Evolutionary conservation across 768 basidiomycete species (phyloP).

Genomic region (Hortiboletus campestris): DNA sequence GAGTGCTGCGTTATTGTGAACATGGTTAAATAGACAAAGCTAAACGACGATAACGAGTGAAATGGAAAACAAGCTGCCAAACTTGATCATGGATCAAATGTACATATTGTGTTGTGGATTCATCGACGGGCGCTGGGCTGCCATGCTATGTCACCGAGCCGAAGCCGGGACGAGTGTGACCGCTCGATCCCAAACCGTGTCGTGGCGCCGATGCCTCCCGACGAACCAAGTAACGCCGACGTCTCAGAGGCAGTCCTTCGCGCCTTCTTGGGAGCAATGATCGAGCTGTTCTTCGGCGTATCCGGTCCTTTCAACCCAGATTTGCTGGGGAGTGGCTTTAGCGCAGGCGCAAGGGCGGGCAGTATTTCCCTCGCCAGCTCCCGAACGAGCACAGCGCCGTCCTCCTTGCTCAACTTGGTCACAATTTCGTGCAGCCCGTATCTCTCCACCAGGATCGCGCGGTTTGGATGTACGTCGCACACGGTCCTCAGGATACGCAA

Average conservation of each 20-base stretch:
- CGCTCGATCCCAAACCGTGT: slow-evolving; percentile 35
- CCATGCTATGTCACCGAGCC: slow-evolving; percentile 65
- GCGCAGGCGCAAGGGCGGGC: slow-evolving; percentile 69
- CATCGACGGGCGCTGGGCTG: slow-evolving; percentile 32
- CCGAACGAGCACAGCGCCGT: slow-evolving; percentile 87
- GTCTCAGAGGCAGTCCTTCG: slow-evolving; percentile 73
- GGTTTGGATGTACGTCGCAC: slow-evolving; percentile 88
- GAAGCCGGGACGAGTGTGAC: slow-evolving; percentile 45
- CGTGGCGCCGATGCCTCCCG: slow-evolving; percentile 16
- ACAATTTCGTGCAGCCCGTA: slow-evolving; percentile 84
- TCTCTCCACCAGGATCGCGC: slow-evolving; percentile 74
- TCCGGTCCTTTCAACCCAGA: slow-evolving; percentile 32
- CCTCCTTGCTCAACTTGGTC: slow-evolving; percentile 73
- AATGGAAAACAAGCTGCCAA: slow-evolving; percentile 10
- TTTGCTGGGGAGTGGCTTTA: slow-evolving; percentile 50
- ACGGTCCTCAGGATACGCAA: slow-evolving; percentile 81
- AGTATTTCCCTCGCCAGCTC: slow-evolving; percentile 87
- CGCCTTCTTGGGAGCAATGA: slow-evolving; percentile 61
- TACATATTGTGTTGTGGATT: slow-evolving; percentile 9
- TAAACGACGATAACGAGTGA: slow-evolving; percentile 13
- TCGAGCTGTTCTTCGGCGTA: slow-evolving; percentile 36
- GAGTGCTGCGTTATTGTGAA: slow-evolving; percentile 22
- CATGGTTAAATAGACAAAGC: slow-evolving; percentile 18
- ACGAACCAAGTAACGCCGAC: slow-evolving; percentile 34
- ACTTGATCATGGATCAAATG: neutral